A percentile compares a stretch with the other conserved stretches of the same genome.
These are phyloP conservation scores for Trypanosoma congolense DNA, from an alignment of 208 protist genomes.

Conservation along the genomic window DNA sequence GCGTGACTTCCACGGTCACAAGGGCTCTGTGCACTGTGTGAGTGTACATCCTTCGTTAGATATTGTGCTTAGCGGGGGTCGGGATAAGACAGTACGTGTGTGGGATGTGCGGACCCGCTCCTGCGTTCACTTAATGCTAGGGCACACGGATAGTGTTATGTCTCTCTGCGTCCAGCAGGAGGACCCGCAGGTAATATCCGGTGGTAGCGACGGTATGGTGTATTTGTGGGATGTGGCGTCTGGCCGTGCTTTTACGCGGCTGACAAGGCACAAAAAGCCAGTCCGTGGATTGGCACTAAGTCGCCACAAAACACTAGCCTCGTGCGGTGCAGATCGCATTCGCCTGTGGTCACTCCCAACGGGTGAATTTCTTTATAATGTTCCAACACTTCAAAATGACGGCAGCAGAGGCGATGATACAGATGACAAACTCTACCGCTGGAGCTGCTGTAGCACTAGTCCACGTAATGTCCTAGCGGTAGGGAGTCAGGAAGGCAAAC, in stretches of 20 bases:
- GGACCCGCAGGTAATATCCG: conserved; percentile 92
- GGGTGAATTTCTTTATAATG: conserved; percentile 94
- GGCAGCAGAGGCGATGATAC: not conserved
- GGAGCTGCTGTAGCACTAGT: conserved; percentile 84
- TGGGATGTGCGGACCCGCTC: conserved; percentile 88
- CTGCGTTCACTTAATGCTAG: conserved; percentile 84
- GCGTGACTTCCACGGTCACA: conserved; percentile 97
- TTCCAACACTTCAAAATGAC: conserved; percentile 71
- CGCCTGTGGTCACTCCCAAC: conserved; percentile 96
- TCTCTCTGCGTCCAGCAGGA: conserved; percentile 82
- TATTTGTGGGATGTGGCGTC: conserved; percentile 91
- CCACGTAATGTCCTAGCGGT: conserved; percentile 92
- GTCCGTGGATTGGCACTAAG: conserved; percentile 92
- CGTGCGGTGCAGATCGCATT: conserved; percentile 95
- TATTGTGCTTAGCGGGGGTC: conserved; percentile 96
- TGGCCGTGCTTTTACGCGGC: conserved; percentile 45
- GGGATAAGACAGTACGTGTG: conserved; percentile 93
- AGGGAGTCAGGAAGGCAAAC: conserved; percentile 87
- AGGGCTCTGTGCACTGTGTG: conserved; percentile 91
- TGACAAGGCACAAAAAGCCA: conserved; percentile 99
- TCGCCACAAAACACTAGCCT: conserved; percentile 90
- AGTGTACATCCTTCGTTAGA: conserved; percentile 96
- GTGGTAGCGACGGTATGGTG: conserved; percentile 91
- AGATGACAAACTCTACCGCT: conserved; percentile 57
- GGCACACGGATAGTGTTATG: conserved; percentile 93